A percentile compares a stretch with the other conserved stretches of the same genome.
Evolutionary conservation across 2,329 filamentous ascomycete genomes (phyloP).

Genomic region (Drechslerella dactyloides): DNA sequence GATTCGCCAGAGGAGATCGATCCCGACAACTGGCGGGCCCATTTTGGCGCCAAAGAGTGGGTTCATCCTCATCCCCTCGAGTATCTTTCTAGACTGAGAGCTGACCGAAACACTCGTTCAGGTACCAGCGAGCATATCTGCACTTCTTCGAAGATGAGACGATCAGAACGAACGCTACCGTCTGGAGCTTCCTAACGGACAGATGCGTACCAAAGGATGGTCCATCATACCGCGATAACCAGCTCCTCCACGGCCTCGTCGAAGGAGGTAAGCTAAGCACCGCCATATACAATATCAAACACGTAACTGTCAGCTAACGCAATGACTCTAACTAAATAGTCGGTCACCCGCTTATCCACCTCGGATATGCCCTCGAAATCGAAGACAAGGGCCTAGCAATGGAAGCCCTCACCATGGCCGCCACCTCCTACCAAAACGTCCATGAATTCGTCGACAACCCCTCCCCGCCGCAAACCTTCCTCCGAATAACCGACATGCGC

Average conservation of each 20-base stretch:
- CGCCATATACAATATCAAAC: constrained; percentile 13
- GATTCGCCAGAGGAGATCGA: constrained; percentile 85
- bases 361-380: constrained; percentile 80
- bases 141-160: constrained; percentile 96
- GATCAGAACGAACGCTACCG: constrained; percentile 74
- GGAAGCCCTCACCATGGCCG: constrained; percentile 78
- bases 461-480: constrained; percentile 44
- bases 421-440: constrained; percentile 66
- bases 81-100: background rate
- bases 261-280: constrained; percentile 69
- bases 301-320: background rate
- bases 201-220: constrained; percentile 69
- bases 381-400: constrained; percentile 83
- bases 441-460: constrained; percentile 74
- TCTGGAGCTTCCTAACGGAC: constrained; percentile 76
- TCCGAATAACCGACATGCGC: constrained; percentile 62
- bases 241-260: constrained; percentile 77
- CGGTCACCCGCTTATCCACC: constrained; percentile 23
- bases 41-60: constrained; percentile 73
- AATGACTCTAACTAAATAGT: constrained; percentile 12
- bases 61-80: constrained; percentile 46
- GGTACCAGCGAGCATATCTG: constrained; percentile 85
- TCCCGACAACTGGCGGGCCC: constrained; percentile 84
- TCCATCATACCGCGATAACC: constrained; percentile 8
- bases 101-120: constrained; percentile 2